These are phyloP conservation scores for Strigomonas culicis DNA, from an alignment of 208 protist genomes.

Conservation along the genomic window DNA sequence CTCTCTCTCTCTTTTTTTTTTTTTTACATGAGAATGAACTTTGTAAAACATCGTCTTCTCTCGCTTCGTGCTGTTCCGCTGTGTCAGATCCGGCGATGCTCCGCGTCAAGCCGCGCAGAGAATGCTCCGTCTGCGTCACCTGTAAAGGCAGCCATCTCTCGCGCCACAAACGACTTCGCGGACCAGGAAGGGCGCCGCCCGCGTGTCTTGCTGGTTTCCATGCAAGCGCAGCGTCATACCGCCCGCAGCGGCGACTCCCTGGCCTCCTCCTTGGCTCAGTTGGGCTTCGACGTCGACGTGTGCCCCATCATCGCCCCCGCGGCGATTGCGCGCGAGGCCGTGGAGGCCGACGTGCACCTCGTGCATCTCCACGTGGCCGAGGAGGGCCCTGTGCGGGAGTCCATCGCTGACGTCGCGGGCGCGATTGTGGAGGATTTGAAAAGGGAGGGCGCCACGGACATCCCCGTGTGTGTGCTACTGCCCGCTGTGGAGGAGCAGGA, in stretches of 20 bases:
- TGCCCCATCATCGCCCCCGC: neutral
- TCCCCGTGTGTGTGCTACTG: neutral
- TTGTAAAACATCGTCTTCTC: too few relatives aligned
- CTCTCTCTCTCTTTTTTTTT: too few relatives aligned
- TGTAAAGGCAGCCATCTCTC: constrained; percentile 3
- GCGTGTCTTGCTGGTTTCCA: neutral
- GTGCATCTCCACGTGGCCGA: neutral
- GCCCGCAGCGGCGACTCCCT: neutral
- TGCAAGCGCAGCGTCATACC: too few relatives aligned
- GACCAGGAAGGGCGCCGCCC: neutral
- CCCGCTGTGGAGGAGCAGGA: neutral
- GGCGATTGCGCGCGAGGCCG: neutral
- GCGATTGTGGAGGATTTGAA: neutral
- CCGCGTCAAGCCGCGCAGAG: too few relatives aligned
- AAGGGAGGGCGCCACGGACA: neutral
- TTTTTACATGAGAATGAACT: too few relatives aligned
- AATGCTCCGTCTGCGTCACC: neutral
- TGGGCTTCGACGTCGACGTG: constrained; percentile 4
- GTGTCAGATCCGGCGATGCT: too few relatives aligned
- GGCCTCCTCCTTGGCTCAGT: neutral
- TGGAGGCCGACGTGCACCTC: constrained; percentile 4
- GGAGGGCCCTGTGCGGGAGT: neutral
- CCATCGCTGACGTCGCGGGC: neutral
- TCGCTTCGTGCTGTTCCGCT: too few relatives aligned
- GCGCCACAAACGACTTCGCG: neutral